A percentile compares a stretch with the other conserved stretches of the same genome.
These are phyloP conservation scores for Penicillium simplicissimum DNA, from an alignment of 495 filamentous ascomycete species.

Conservation along the genomic window DNA sequence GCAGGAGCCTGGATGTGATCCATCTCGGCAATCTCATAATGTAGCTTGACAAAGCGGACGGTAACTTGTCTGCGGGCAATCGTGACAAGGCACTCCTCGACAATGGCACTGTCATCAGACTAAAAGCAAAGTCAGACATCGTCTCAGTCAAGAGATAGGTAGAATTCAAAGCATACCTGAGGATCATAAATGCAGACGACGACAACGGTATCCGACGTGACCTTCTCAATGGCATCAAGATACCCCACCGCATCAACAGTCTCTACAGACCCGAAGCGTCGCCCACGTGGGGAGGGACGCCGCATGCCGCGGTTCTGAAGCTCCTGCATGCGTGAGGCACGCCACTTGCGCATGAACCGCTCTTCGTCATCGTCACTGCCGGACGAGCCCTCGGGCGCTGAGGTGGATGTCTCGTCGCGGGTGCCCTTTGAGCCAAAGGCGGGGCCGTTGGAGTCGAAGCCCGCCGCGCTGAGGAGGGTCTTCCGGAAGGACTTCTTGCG, in stretches of 20 bases:
- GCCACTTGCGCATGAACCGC: slow-evolving; percentile 80
- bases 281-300: slow-evolving; percentile 65
- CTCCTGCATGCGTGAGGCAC: slow-evolving; percentile 74
- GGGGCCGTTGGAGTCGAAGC: slow-evolving; percentile 29
- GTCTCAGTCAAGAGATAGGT: not conserved
- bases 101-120: slow-evolving; percentile 71
- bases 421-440: slow-evolving; percentile 25
- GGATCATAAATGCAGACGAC: slow-evolving; percentile 94
- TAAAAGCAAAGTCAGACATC: slow-evolving; percentile 32
- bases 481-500: slow-evolving; percentile 62
- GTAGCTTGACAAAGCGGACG: slow-evolving; percentile 86
- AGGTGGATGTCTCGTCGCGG: slow-evolving; percentile 44
- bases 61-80: slow-evolving; percentile 68
- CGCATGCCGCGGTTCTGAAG: slow-evolving; percentile 59
- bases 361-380: slow-evolving; percentile 69
- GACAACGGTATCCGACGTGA: slow-evolving; percentile 77
- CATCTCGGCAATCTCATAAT: slow-evolving; percentile 93
- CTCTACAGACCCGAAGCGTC: slow-evolving; percentile 75
- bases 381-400: slow-evolving; percentile 33
- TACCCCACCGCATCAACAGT: slow-evolving; percentile 88
- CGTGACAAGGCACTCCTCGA: slow-evolving; percentile 73
- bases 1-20: slow-evolving; percentile 87
- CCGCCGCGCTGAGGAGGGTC: slow-evolving; percentile 44
- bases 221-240: slow-evolving; percentile 92
- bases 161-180: slow-evolving; percentile 56